phyloP scores from a whole-genome alignment of 805 yeast species.

The Candida lessepsii region DNA sequence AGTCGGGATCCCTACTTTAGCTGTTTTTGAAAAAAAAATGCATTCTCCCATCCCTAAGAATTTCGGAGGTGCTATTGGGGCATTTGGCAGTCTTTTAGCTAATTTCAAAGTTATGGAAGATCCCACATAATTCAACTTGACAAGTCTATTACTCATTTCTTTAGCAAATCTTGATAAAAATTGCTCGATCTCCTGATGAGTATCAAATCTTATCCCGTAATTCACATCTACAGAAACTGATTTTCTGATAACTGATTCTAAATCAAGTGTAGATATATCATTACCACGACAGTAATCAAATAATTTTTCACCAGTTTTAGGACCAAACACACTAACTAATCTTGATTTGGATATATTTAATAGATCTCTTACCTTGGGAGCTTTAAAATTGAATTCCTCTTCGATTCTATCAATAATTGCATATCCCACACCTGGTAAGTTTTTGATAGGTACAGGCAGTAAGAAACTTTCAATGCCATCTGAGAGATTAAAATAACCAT shows the following conservation, averaged over 20 bases:
- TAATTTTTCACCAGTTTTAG: conserved; percentile 66
- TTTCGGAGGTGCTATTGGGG: conserved; percentile 76
- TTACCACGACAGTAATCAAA: conserved; percentile 61
- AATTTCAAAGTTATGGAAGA: conserved; percentile 62
- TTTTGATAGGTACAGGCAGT: conserved; percentile 30
- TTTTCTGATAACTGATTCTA: conserved; percentile 57
- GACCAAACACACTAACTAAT: conserved; percentile 56
- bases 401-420: conserved; percentile 48
- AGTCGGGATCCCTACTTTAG: conserved; percentile 60
- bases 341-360: conserved; percentile 28
- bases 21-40: conserved; percentile 57
- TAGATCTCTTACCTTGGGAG: conserved; percentile 40
- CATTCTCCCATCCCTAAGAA: conserved; percentile 84
- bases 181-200: conserved; percentile 55
- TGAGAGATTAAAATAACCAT: conserved; percentile 51
- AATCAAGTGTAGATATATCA: conserved; percentile 60
- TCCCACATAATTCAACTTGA: conserved; percentile 47
- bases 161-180: conserved; percentile 58
- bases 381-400: conserved; percentile 22
- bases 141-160: conserved; percentile 59
- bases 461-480: conserved; percentile 32
- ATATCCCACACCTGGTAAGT: conserved; percentile 65
- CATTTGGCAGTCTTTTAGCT: conserved; percentile 60
- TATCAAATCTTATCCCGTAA: conserved; percentile 81
- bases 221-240: conserved; percentile 85